Base-by-base conservation (phyloP, 1,139 yeast species). In the Suhomyces choctaworum region DNA sequence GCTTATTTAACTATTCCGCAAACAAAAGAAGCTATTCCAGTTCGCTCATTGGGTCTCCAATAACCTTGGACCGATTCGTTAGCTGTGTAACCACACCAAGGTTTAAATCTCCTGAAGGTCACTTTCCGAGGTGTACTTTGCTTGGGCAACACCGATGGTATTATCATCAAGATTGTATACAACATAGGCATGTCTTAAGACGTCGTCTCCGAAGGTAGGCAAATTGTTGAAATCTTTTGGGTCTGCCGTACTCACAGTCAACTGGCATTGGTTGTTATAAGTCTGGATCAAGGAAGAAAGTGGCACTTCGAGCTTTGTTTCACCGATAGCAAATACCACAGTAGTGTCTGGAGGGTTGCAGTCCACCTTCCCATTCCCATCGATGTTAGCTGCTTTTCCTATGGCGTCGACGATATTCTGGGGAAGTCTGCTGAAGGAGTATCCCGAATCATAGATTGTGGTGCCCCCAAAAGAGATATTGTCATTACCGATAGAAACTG, bases 161-260 rank as follows among this genome's bases (percentile, higher is more conserved):
- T 44, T 35, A 21, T 45, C 45, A 13, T 53, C 57, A 24, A 52
- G 32, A 29, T 58, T 51, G 37, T 48, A 56, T 8, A 54, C 58
- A 16, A 49, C 37, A 35, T 57, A 56, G 6, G 52, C 52, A 29
- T 41, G 36, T 27, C 60, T 51, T 32, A 56, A 48, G 37, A 54
- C 38, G 25, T 45, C 41, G 33, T 48, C 51, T 5, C 58, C 58
- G 36, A 52, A 31, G 2, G 41, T 37, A 6, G 37, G 35, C 15
- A 34, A 28, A 26, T 25, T 22, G 21, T 34, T 23, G 17, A 17
- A 21, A 11, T 29, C 11, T 4, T 5, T 10, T 4, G 23, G 9
- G 11, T 29, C 27, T 5, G 32, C 16, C 3, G 9, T 15, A 10
- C 13, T 9, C 2, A 30, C 4, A 5, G 34, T 30, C 8, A 13